Base-by-base conservation (phyloP, 306 rosid genomes). In the Comarum palustre region DNA sequence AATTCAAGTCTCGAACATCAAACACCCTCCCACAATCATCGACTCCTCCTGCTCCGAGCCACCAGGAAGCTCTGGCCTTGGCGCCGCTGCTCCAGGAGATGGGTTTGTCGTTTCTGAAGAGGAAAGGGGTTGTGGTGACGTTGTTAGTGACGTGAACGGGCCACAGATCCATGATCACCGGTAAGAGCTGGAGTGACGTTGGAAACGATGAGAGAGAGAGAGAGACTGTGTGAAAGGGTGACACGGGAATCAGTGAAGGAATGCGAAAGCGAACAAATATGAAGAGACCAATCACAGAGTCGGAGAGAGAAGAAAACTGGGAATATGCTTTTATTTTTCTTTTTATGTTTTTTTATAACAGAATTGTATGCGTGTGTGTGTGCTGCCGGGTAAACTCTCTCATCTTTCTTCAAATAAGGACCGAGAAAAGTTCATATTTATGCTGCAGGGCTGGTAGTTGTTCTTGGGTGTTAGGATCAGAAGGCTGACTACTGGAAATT, bases 91-190 rank as follows among this genome's bases (percentile, higher is more conserved):
- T 70, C 77, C 77, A 82, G 17, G 84, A 82, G 73, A 76, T 59
- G 74, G 94, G 90, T 78, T 77, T 82, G 69, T 78, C 82, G 29
- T 79, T 84, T 58, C 86, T 25, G 71, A 71, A 81, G 55, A 82
- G 75, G 41, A 89, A 79, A 31, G 85, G 82, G 74, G 74, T 42
- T 52, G 50, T 41, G 69, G 73, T 52, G 59, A 52, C 68, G 47
- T 75, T 22, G 86, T 75, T 84, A 60, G 87, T 93, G 69, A 76
- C 86, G 32, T 82, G 85, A 46, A 83, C 81, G 5, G 86, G 81
- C 76, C 79, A 89, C 73, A 87, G 90, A 93, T 93, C 98, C 98
- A 93, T 92, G 54, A 41, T 41, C 45, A 41, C 39, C 39, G 39
- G 22, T n/a, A n/a, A n/a, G n/a, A n/a, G n/a, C n/a, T n/a, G n/a